These are phyloP conservation scores for Elaphomyces granulatus DNA, from an alignment of 495 filamentous ascomycete genomes.

Conservation along the genomic window DNA sequence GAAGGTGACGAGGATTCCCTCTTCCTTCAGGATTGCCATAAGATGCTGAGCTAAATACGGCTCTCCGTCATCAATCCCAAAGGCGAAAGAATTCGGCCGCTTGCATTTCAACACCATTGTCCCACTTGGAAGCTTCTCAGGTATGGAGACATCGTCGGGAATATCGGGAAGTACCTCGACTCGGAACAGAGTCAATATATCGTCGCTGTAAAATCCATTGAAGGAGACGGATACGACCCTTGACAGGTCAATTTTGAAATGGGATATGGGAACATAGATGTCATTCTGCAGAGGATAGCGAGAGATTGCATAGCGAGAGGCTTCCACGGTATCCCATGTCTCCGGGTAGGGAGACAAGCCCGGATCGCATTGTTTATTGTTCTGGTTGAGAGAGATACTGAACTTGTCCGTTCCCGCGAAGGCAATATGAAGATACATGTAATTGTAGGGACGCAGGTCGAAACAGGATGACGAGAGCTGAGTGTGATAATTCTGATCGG, in stretches of 20 bases:
- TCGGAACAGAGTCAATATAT: conserved; percentile 37
- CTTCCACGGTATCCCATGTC: conserved; percentile 61
- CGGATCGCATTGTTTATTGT: conserved; percentile 49
- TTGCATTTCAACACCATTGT: conserved; percentile 49
- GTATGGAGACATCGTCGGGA: conserved; percentile 37
- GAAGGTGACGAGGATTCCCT: conserved; percentile 55
- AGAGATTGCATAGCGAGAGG: conserved; percentile 42
- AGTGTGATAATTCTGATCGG: conserved; percentile 56
- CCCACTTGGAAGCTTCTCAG: conserved; percentile 48
- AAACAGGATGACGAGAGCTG: conserved; percentile 44
- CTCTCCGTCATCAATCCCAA: conserved; percentile 68
- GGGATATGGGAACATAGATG: conserved; percentile 60
- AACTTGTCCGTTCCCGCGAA: conserved; percentile 55
- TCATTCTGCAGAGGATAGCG: conserved; percentile 22
- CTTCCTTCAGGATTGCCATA: conserved; percentile 48
- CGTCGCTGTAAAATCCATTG: conserved; percentile 48
- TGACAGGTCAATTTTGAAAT: conserved; percentile 51
- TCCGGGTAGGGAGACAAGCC: conserved; percentile 50
- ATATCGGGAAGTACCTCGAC: conserved; percentile 49
- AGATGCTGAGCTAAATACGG: conserved; percentile 48
- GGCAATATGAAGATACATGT: conserved; percentile 53
- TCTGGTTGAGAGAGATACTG: conserved; percentile 55
- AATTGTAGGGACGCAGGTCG: conserved; percentile 43
- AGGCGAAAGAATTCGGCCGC: conserved; percentile 60
- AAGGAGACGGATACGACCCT: conserved; percentile 51